Evolutionary conservation across 176 grass and related monocot genomes (phyloP), one percentile per base, ranked within the genome.

Genomic region (Guadua angustifolia): DNA sequence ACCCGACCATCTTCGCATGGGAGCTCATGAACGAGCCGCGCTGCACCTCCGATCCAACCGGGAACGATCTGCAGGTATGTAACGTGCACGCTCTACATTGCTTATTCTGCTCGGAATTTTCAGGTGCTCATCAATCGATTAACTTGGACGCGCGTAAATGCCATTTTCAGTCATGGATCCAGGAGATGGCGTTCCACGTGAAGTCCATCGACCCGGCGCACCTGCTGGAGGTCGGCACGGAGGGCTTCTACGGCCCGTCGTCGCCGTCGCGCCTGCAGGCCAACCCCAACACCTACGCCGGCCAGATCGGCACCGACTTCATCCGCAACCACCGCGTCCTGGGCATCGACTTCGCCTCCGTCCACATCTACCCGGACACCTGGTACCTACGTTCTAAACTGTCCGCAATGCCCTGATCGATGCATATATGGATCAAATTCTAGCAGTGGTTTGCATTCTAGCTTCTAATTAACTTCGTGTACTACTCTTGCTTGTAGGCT

Each of bases 1-100:
- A 95, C 43, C 85, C 93, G 49, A 92, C 93, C 36, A 92, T 95
- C 71, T 84, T 95, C 2, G 90, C 89, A 15, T 95, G 93, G 93
- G 93, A 95, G 85, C 74, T 95, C 42, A 95, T 95, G 70, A 95
- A 95, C 14, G 93, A 95, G 62, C 90, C 90, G 4, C 85, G 74
- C 75, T 95, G 93, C 69, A 2, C 49, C 76, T 90, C 90, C 13
- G 90, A 95, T n/a, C 85, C 93, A 10, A 85, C 88, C 3, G 90
- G 93, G 12, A 40, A 75, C 53, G 88, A 55, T 69, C 86, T 95
- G 68, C 93, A 95, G 80, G 89, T 79, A 71, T 19, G 29, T 39
- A 24, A 57, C 19, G 55, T 8, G 55, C 55, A n/a, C 19, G 9
- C 52, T 5, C 16, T 21, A 19, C 18, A 6, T 56, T 13, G 52